phyloP scores from a whole-genome alignment of 495 filamentous ascomycete genomes.

The Penicillium waksmanii region DNA sequence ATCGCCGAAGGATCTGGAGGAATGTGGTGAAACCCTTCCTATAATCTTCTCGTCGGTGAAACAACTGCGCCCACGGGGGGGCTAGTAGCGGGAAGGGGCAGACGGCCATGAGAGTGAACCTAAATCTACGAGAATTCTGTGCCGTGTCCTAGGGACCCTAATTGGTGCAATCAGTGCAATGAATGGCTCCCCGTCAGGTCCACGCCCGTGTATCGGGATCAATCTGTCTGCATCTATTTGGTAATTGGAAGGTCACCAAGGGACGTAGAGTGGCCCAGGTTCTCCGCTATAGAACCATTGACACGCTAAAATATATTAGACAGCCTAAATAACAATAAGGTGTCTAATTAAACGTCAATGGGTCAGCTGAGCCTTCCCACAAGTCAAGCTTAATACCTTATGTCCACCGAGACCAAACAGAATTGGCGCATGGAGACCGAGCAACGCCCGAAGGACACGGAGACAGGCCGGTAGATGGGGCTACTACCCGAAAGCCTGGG shows the following conservation, averaged over 20 bases:
- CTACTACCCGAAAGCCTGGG: slow-evolving; percentile 1
- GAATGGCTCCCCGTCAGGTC: background rate
- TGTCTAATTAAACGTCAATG: slow-evolving; percentile 4
- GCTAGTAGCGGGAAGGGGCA: slow-evolving; percentile 6
- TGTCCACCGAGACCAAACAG: slow-evolving; percentile 1
- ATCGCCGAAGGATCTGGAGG: background rate
- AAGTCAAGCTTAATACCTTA: slow-evolving; percentile 7
- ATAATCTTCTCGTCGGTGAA: slow-evolving; percentile 20
- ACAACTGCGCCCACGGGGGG: slow-evolving; percentile 11
- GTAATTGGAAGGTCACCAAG: background rate
- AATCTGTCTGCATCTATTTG: background rate
- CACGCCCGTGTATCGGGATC: background rate
- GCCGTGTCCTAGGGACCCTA: background rate
- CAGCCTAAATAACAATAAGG: background rate
- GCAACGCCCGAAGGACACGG: slow-evolving; percentile 5
- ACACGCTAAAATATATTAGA: background rate
- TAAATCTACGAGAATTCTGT: background rate
- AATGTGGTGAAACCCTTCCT: slow-evolving; percentile 27
- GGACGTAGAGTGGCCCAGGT: background rate
- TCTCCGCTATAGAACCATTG: background rate
- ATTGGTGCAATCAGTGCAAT: background rate
- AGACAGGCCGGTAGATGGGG: slow-evolving; percentile 8
- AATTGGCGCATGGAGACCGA: slow-evolving; percentile 4
- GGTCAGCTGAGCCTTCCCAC: background rate
- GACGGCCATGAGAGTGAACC: background rate